Evolutionary conservation across 1,284 basidiomycete species (phyloP).

Genomic region (Ceratorhiza oryzae-sativae): DNA sequence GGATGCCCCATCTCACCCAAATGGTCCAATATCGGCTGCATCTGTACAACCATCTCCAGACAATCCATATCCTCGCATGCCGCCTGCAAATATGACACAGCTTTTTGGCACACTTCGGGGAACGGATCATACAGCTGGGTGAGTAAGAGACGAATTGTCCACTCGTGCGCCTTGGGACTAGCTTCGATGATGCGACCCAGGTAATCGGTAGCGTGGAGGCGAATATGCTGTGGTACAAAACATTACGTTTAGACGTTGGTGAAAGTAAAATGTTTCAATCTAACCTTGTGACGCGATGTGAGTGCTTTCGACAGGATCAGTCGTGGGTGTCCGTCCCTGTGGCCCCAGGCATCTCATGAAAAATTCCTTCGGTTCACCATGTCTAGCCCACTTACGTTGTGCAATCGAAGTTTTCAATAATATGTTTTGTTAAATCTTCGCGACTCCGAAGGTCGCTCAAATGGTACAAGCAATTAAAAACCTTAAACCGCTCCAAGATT

Average conservation of each 20-base stretch:
- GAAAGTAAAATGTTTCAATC: slow-evolving; percentile 40
- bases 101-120: slow-evolving; percentile 87
- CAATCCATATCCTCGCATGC: slow-evolving; percentile 85
- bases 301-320: slow-evolving; percentile 92
- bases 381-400: slow-evolving; percentile 66
- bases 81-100: slow-evolving; percentile 87
- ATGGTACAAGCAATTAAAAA: slow-evolving; percentile 96
- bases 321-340: slow-evolving; percentile 88
- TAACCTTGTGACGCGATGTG: slow-evolving; percentile 87
- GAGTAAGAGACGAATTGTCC: slow-evolving; percentile 87
- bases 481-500: slow-evolving; percentile 87
- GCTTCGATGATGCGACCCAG: slow-evolving; percentile 80
- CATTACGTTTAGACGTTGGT: slow-evolving; percentile 27
- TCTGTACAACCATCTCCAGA: slow-evolving; percentile 89
- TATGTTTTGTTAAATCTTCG: slow-evolving; percentile 89
- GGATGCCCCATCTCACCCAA: slow-evolving; percentile 92
- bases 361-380: neutral
- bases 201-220: slow-evolving; percentile 87
- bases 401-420: slow-evolving; percentile 93
- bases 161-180: slow-evolving; percentile 70
- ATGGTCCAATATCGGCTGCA: slow-evolving; percentile 95
- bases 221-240: slow-evolving; percentile 67
- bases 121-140: slow-evolving; percentile 96
- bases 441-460: slow-evolving; percentile 88
- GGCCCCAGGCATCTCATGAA: slow-evolving; percentile 32